Conservation (phyloP, 1,284 basidiomycete species). For the Thelephora terrestris region DNA sequence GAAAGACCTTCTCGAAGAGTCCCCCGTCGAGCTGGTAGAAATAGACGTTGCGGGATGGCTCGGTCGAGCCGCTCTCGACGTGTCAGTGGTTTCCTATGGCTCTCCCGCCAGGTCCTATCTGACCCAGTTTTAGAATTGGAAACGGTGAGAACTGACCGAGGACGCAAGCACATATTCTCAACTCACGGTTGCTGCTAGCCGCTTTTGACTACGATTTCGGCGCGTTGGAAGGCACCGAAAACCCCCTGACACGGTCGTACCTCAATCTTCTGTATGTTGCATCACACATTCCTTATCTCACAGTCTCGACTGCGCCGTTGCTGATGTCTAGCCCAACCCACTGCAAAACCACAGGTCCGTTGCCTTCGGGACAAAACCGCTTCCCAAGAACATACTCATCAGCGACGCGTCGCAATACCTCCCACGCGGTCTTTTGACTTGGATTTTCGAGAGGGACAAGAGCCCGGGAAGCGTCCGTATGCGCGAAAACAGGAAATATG, state of each 20-base stretch:
- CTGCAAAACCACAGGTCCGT: constrained; percentile 2
- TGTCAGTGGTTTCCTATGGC: constrained; percentile 1
- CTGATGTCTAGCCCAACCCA: background rate
- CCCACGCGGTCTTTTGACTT: constrained; percentile 24
- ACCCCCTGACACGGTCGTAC: constrained; percentile 21
- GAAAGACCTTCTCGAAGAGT: constrained; percentile 35
- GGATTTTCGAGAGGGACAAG: constrained; percentile 24
- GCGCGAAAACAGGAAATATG: constrained; percentile 26
- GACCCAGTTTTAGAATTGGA: constrained; percentile 18
- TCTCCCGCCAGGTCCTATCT: constrained; percentile 22
- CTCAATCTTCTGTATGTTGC: constrained; percentile 21
- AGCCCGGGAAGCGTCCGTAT: constrained; percentile 27
- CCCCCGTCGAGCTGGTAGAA: constrained; percentile 15
- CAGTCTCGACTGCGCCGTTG: too few species aligned
- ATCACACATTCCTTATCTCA: background rate
- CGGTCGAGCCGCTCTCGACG: constrained; percentile 21
- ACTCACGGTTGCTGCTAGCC: constrained; percentile 13
- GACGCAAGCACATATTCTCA: constrained; percentile 16
- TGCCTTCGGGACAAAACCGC: constrained; percentile 14
- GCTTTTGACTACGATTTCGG: constrained; percentile 27
- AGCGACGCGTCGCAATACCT: constrained; percentile 18
- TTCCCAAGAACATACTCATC: constrained; percentile 16
- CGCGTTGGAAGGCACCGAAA: constrained; percentile 17
- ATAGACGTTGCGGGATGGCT: constrained; percentile 29
- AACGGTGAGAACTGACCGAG: too few species aligned